Conservation (phyloP, 164 flowering plant genomes). For the Piper longum region DNA sequence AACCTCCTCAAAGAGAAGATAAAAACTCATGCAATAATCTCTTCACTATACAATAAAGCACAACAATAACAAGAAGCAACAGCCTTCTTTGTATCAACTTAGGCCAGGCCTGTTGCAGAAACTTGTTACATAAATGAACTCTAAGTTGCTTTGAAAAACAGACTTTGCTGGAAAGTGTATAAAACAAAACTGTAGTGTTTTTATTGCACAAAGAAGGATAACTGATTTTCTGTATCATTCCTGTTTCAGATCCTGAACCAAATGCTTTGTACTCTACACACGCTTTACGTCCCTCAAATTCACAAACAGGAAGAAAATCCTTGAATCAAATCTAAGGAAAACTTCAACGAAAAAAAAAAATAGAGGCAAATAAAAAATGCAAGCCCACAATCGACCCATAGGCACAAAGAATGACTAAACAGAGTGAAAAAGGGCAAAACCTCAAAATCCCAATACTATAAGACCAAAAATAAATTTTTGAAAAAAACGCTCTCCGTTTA, state of each 20-base stretch:
- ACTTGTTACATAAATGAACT: no score
- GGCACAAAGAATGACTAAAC: constrained; percentile 15
- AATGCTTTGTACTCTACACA: constrained; percentile 51
- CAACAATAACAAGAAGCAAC: no score
- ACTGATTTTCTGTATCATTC: background rate
- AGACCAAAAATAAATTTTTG: no score
- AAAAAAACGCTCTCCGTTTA: background rate
- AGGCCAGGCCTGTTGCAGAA: no score
- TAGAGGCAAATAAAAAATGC: constrained; percentile 32
- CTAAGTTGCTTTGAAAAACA: no score
- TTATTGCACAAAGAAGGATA: no score
- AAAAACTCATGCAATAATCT: no score
- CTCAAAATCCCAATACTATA: constrained; percentile 17
- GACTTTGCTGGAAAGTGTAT: no score
- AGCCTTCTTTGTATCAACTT: no score
- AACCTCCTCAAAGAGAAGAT: no score
- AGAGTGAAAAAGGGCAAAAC: constrained; percentile 17
- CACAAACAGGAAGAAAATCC: constrained; percentile 30
- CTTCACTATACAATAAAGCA: no score
- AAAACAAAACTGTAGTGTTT: no score
- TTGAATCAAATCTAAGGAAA: constrained; percentile 25
- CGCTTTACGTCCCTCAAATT: constrained; percentile 28
- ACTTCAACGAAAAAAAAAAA: constrained; percentile 11
- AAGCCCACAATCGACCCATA: constrained; percentile 62
- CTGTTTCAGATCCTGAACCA: constrained; percentile 3